Evolutionary conservation across 495 filamentous ascomycete genomes (phyloP), one percentile per base, ranked within the genome.

Genomic region (Trichoderma parareesei): DNA sequence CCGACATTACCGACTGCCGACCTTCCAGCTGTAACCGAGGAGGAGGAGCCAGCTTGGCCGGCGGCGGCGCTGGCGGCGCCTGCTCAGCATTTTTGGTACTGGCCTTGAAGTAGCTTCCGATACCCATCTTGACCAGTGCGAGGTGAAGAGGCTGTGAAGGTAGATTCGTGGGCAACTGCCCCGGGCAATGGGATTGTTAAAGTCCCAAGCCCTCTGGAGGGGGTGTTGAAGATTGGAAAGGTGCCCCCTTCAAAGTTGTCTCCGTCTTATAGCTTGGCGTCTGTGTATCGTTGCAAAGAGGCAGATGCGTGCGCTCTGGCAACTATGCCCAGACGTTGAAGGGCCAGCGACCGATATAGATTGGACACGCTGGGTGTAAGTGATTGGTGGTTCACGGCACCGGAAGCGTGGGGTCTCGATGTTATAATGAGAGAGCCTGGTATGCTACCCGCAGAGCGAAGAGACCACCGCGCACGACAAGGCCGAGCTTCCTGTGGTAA

Each of bases 71-170:
- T 60, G 66, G 48, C 46, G 71, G 20, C 37, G 40, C n/a, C 69
- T 57, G 41, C 72, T 70, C 0, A 78, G 76, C 74, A 80, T 78
- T 57, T 79, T 57, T 57, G 53, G 53, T 57, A 10, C 53, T 74
- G 10, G 79, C 76, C 73, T 82, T 86, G 79, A 89, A 87, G 65
- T 88, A 88, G 69, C 73, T 82, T 57, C 73, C 78, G 59, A 89
- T 66, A 38, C 85, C 86, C 87, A 89, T 89, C 48, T 67, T 70
- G 65, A 65, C 65, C 68, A 59, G 6, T 46, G 4, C 14, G 16
- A 18, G 13, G 5, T 27, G 3, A 14, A 40, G 7, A 35, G 9
- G 40, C 20, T 57, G 33, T 57, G 9, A 37, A n/a, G 6, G 4
- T 14, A 35, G 5, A 35, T 57, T 18, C 46, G 8, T 6, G 53